Percentiles rank a stretch among this genome's conserved stretches.
These are phyloP conservation scores for Lithospermum erythrorhizon DNA, from an alignment of 257 asterid species.

Conservation along the genomic window DNA sequence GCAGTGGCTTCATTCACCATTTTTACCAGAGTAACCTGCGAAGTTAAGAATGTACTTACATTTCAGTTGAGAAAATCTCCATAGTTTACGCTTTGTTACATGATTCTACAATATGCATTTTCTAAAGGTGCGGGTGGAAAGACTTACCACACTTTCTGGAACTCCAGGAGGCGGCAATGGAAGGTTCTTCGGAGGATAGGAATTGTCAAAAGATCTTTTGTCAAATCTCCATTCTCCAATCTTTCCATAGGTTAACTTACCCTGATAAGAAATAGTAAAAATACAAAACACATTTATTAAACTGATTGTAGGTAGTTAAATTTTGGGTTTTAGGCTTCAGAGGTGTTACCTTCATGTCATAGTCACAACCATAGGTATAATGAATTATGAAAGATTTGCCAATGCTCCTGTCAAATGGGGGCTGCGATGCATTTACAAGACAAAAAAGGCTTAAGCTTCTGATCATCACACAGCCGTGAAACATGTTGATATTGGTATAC, in stretches of 20 bases:
- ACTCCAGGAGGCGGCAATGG: slow-evolving; percentile 54
- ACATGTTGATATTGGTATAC: background rate
- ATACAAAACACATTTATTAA: too few species aligned
- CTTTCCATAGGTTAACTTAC: slow-evolving; percentile 40
- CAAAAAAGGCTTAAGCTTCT: background rate
- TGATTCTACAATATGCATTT: background rate
- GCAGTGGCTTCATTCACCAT: slow-evolving; percentile 77
- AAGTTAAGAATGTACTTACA: background rate
- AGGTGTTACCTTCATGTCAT: background rate
- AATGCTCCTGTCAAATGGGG: background rate
- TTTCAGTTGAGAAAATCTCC: background rate
- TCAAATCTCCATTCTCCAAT: slow-evolving; percentile 60
- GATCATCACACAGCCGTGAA: background rate
- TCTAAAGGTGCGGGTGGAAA: background rate
- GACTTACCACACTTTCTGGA: slow-evolving; percentile 65
- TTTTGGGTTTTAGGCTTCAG: background rate
- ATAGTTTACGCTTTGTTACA: background rate
- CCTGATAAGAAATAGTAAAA: slow-evolving; percentile 19
- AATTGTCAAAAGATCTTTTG: slow-evolving; percentile 31
- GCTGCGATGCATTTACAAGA: background rate
- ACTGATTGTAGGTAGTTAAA: background rate
- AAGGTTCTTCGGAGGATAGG: slow-evolving; percentile 47
- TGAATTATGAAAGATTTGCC: background rate
- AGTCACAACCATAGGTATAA: background rate
- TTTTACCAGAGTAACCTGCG: slow-evolving; percentile 65